These are phyloP conservation scores for Zygotorulaspora chibaensis DNA, from an alignment of 805 yeast genomes.

Conservation along the genomic window DNA sequence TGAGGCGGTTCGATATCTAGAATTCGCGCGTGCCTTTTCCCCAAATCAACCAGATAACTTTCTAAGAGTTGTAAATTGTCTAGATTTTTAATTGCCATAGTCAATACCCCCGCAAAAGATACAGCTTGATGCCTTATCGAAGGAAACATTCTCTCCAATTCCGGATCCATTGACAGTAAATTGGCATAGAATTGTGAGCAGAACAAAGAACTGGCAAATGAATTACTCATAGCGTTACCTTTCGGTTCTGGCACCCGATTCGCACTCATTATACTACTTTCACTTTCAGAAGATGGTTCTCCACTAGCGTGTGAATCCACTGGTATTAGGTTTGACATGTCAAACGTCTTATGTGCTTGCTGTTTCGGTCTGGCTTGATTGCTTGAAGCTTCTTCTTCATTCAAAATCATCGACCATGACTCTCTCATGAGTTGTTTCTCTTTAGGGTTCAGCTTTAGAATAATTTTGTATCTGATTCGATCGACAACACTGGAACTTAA, in stretches of 20 bases:
- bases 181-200: slow-evolving; percentile 75
- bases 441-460: slow-evolving; percentile 28
- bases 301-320: slow-evolving; percentile 1
- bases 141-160: slow-evolving; percentile 63
- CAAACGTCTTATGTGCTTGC: background rate
- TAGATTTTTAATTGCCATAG: slow-evolving; percentile 59
- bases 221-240: slow-evolving; percentile 7
- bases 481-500: slow-evolving; percentile 18
- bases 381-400: slow-evolving; percentile 30
- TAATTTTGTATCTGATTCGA: slow-evolving; percentile 26
- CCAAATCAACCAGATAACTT: slow-evolving; percentile 57
- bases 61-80: slow-evolving; percentile 56
- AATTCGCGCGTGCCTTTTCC: slow-evolving; percentile 71
- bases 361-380: slow-evolving; percentile 4
- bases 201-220: slow-evolving; percentile 55
- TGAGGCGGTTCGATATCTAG: slow-evolving; percentile 66
- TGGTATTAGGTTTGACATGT: background rate
- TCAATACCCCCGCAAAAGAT: slow-evolving; percentile 73
- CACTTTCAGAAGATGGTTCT: background rate
- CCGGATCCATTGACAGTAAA: slow-evolving; percentile 55
- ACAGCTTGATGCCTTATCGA: slow-evolving; percentile 74
- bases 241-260: slow-evolving; percentile 8
- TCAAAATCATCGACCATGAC: slow-evolving; percentile 39
- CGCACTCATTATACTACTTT: slow-evolving; percentile 2
- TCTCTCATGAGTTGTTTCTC: slow-evolving; percentile 36